phyloP scores from a whole-genome alignment of 495 filamentous ascomycete species.

The Daldinia bambusicola region DNA sequence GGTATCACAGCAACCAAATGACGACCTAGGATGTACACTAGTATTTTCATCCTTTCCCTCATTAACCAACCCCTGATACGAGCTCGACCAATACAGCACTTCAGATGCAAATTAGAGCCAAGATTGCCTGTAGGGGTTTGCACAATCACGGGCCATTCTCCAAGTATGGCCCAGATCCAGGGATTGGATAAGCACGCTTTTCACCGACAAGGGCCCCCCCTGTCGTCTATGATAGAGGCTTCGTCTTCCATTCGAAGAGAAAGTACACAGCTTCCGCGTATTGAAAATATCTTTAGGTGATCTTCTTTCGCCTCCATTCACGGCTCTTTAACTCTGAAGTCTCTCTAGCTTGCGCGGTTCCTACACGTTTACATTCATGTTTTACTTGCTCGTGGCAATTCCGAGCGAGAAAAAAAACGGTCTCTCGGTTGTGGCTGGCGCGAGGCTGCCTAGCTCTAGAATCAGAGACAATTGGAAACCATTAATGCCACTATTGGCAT shows the following conservation, averaged over 20 bases:
- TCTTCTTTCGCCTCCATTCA: conserved; percentile 19
- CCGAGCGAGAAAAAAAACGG: conserved; percentile 15
- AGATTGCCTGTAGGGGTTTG: conserved; percentile 34
- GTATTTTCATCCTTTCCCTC: conserved; percentile 13
- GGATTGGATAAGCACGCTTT: conserved; percentile 43
- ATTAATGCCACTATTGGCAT: conserved; percentile 18
- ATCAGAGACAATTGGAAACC: conserved; percentile 25
- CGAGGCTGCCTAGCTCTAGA: conserved; percentile 15
- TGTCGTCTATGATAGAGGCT: conserved; percentile 32
- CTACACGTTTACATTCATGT: conserved; percentile 11
- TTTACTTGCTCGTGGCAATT: conserved; percentile 39
- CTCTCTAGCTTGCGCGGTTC: background rate
- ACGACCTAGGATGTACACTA: conserved; percentile 15
- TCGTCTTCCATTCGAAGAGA: conserved; percentile 16
- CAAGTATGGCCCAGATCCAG: conserved; percentile 38
- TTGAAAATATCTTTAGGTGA: conserved; percentile 12
- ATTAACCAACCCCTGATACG: conserved; percentile 34
- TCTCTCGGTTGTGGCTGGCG: conserved; percentile 37
- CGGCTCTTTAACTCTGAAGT: background rate
- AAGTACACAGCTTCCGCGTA: conserved; percentile 33
- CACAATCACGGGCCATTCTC: conserved; percentile 39
- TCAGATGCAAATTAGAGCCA: conserved; percentile 40
- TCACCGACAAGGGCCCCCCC: conserved; percentile 33
- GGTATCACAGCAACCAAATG: conserved; percentile 20
- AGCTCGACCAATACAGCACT: conserved; percentile 31